Base-by-base conservation (phyloP, 148 eudicot species). In the Rhododendron simsii region DNA sequence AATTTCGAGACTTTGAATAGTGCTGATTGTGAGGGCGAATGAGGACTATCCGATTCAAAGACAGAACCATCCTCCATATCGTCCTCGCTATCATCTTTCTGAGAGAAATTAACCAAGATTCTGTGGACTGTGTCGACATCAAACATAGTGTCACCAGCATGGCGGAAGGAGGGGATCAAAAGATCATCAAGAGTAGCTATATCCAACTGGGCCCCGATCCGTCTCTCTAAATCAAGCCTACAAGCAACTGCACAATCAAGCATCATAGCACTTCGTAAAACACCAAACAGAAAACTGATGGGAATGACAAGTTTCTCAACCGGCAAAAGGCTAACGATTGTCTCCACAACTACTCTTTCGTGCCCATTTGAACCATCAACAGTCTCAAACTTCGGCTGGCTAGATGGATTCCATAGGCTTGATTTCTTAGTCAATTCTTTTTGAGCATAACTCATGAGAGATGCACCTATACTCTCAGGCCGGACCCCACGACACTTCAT, bases 401-500 rank as follows among this genome's bases (percentile, higher is more conserved):
- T 86, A 4, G 91, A 65, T 50, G 83, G 86, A 83, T 91, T 93
- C 95, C 94, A 94, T n/a, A 88, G 84, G 84, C 89, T 89, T 61
- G 94, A 90, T 87, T 91, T 94, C 77, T 93, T 96, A 0, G 95
- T 91, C 82, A 97, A 69, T 88, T 94, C 96, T 81, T 91, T 93
- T 50, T 94, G 91, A 23, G 99, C 98, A 80, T 95, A 97, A 41
- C 90, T 94, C 65, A 94, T 88, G 5, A 97, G 96, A 0, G 98
- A 94, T 18, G 96, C 94, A 0, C 95, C 98, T 9, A 97, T 92
- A 84, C 98, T 97, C 83, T 97, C 99, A 7, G 99, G 95, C 61
- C 98, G 86, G 18, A 97, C 98, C 35, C 99, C 99, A 82, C 98
- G 92, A 50, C 96, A 97, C 88, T 95, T 97, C 95, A 97, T 94